Evolutionary conservation across 2,329 filamentous ascomycete species (phyloP), one percentile per base, ranked within the genome.

Genomic region (Xylariaceae sp.): DNA sequence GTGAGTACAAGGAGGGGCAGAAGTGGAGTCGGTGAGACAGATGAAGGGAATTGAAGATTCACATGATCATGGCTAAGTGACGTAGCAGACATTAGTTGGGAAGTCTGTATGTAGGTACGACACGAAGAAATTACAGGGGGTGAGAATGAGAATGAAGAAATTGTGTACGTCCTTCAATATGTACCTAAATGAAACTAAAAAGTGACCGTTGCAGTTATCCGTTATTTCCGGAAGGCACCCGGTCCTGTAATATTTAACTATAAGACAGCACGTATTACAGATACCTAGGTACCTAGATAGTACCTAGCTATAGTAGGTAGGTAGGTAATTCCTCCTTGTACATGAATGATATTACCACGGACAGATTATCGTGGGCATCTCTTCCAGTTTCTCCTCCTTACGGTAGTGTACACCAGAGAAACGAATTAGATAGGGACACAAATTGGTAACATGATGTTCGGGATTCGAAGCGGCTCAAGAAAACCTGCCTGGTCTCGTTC

Each of bases 21-120:
- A 24, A 26, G 53, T 53, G 57, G 53, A 24, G 53, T 45, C 33
- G 11, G n/a, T 45, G 33, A 34, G 43, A 41, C 43, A 24, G 43
- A 39, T 40, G 47, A 39, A 40, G 49, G 45, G 46, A 56, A 44
- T 45, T 53, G 34, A 24, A 57, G 14, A 52, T 57, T 60, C 57
- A 60, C 57, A 60, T 60, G 57, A 60, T 57, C 57, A 44, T 40
- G 34, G 44, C 53, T 26, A 52, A 49, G 53, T 60, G 57, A 60
- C 57, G 57, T 60, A 60, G 53, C 44, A 49, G 28, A 23, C 52
- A 19, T 50, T 36, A 34, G 39, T 34, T 49, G 40, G 24, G 19
- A 12, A 29, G n/a, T n/a, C n/a, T 41, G 28, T n/a, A 41, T 23
- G 41, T 28, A 37, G 40, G 31, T 39, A 39, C 37, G 29, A 31